Conservation (phyloP, 345 rosid genomes). For the Euphorbia peplus region DNA sequence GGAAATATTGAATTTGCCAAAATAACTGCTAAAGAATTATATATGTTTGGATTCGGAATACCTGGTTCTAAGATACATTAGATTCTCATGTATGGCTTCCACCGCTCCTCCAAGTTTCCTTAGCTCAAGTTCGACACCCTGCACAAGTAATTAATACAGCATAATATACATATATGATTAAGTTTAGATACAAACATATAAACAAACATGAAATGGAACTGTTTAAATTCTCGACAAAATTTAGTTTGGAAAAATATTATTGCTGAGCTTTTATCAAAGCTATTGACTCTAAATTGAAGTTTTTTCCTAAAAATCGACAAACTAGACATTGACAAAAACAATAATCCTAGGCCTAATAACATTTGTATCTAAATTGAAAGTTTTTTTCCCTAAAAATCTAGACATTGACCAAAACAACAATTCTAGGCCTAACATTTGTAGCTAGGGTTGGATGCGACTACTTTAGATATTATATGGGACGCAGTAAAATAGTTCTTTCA, state of each 20-base stretch:
- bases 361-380: too few relatives aligned
- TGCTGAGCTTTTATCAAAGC: not conserved
- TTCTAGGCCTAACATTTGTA: too few relatives aligned
- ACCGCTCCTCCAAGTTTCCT: slow-evolving; percentile 76
- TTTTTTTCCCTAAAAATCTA: too few relatives aligned
- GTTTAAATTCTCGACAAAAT: not conserved
- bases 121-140: slow-evolving; percentile 95
- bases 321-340: not conserved
- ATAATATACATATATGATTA: not conserved
- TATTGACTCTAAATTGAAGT: not conserved
- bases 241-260: not conserved
- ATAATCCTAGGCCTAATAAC: not conserved
- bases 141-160: not conserved
- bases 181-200: too few relatives aligned
- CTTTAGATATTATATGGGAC: too few relatives aligned
- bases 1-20: slow-evolving; percentile 1
- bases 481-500: not conserved
- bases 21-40: too few relatives aligned
- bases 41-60: slow-evolving; percentile 4
- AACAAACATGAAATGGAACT: too few relatives aligned
- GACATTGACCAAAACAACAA: too few relatives aligned
- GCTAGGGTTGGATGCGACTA: too few relatives aligned
- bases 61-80: slow-evolving; percentile 63
- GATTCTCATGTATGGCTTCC: slow-evolving; percentile 72
- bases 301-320: not conserved